These are phyloP conservation scores for Prunus yedoensis DNA, from an alignment of 331 rosid species.

Conservation along the genomic window DNA sequence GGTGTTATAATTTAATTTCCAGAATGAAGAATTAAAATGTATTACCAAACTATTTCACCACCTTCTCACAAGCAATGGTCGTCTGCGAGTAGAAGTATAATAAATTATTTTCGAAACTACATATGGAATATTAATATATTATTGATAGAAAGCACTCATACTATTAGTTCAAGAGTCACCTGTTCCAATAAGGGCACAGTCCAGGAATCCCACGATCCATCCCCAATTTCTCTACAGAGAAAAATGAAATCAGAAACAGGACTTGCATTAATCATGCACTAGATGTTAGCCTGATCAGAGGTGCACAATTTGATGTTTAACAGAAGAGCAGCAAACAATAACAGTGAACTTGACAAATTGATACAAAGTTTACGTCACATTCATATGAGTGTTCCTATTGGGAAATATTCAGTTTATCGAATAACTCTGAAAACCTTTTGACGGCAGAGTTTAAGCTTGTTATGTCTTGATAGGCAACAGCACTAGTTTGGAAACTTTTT, in stretches of 20 bases:
- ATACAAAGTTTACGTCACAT: background rate
- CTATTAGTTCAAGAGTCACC: slow-evolving; percentile 39
- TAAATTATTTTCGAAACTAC: slow-evolving; percentile 5
- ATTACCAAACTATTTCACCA: slow-evolving; percentile 48
- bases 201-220: slow-evolving; percentile 85
- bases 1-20: slow-evolving; percentile 16
- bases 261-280: background rate
- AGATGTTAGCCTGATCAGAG: slow-evolving; percentile 1
- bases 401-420: background rate
- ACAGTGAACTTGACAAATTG: background rate
- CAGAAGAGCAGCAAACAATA: background rate
- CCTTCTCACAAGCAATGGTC: slow-evolving; percentile 78
- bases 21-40: slow-evolving; percentile 11
- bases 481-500: background rate
- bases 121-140: slow-evolving; percentile 23
- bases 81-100: slow-evolving; percentile 56
- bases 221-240: slow-evolving; percentile 70
- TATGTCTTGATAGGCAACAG: background rate
- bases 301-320: background rate
- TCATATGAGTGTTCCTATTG: background rate
- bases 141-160: slow-evolving; percentile 10
- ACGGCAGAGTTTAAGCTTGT: background rate
- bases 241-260: slow-evolving; percentile 8
- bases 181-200: slow-evolving; percentile 67
- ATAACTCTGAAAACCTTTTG: background rate